Evolutionary conservation across 75 land plant genomes (phyloP).

Genomic region (Pinus tabuliformis): DNA sequence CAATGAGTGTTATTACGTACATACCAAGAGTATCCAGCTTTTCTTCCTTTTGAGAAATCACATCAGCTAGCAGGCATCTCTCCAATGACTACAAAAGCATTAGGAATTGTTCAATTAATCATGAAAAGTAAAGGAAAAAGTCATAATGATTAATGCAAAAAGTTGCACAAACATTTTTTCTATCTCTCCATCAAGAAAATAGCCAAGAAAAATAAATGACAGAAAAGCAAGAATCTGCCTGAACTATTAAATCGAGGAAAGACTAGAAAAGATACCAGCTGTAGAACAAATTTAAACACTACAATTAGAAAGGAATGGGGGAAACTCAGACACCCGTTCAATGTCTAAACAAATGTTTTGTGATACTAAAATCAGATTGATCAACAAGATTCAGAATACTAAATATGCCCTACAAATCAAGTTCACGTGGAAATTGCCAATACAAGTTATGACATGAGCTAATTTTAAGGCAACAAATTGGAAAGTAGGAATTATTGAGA

Average conservation of each 20-base stretch:
- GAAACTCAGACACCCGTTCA: too few species aligned
- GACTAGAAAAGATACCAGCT: too few species aligned
- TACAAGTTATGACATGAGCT: too few species aligned
- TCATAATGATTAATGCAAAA: not conserved
- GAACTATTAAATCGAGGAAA: too few species aligned
- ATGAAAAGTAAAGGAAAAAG: not conserved
- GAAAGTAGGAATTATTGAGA: not conserved
- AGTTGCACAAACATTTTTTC: not conserved
- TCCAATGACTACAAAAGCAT: constrained; percentile 27
- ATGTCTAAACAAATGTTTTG: not conserved
- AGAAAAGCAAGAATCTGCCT: too few species aligned
- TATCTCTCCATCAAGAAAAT: too few species aligned
- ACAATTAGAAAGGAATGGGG: too few species aligned
- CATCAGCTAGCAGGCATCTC: constrained; percentile 42
- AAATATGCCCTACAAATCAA: too few species aligned
- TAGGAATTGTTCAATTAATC: not conserved
- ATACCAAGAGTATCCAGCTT: constrained; percentile 39
- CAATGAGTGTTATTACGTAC: not conserved
- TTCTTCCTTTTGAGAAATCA: constrained; percentile 15
- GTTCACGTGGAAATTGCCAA: too few species aligned
- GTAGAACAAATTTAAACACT: too few species aligned
- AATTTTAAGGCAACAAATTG: too few species aligned
- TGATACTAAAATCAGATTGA: not conserved
- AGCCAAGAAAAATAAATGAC: constrained; percentile 2
- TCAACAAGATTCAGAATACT: too few species aligned